These are phyloP conservation scores for Lentinus tigrinus DNA, from an alignment of 768 basidiomycete genomes.

Conservation along the genomic window DNA sequence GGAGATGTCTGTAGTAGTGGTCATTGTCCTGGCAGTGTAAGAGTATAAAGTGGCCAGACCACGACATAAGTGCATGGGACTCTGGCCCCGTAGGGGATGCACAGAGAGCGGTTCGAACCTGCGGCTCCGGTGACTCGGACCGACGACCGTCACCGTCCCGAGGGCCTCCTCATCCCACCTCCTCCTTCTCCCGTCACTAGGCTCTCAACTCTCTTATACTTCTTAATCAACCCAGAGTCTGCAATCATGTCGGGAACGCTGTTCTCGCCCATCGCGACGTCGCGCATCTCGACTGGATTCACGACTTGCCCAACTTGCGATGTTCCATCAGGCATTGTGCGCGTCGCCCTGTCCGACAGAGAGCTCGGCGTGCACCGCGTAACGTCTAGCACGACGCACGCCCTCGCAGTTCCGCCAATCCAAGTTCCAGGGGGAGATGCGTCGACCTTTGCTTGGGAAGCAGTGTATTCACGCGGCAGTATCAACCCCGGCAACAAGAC, in stretches of 20 bases:
- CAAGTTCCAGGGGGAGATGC: conserved; percentile 17
- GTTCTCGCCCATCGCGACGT: background rate
- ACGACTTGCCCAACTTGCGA: background rate
- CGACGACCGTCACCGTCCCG: no score
- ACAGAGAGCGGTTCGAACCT: no score
- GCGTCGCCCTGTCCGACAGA: conserved; percentile 35
- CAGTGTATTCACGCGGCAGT: conserved; percentile 58
- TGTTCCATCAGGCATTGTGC: background rate
- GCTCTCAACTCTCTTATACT: no score
- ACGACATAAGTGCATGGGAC: no score
- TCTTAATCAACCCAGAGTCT: background rate
- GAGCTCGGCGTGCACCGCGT: conserved; percentile 51
- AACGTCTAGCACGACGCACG: conserved; percentile 35
- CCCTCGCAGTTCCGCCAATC: conserved; percentile 28
- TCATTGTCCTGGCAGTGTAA: no score
- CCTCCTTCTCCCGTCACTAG: no score
- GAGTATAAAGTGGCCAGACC: no score
- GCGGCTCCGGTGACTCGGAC: no score
- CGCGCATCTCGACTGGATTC: background rate
- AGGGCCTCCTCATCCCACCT: no score
- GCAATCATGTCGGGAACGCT: background rate
- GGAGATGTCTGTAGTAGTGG: no score
- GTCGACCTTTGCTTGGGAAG: conserved; percentile 51
- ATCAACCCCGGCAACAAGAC: conserved; percentile 50
- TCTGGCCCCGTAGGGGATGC: no score